Conservation (phyloP, 768 basidiomycete species). For the Cystobasidium tubakii region DNA sequence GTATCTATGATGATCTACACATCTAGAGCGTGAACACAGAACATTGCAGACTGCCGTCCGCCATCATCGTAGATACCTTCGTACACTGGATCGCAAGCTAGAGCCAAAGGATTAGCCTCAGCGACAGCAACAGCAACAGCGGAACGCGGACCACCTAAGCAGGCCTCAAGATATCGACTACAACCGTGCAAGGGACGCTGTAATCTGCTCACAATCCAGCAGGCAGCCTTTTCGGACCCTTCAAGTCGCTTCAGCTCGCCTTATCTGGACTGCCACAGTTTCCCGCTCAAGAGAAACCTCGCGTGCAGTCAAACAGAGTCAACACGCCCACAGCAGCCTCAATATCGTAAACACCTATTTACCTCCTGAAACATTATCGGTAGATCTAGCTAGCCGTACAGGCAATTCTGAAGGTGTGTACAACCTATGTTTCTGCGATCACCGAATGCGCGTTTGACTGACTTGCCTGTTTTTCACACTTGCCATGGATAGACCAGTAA, state of each 20-base stretch:
- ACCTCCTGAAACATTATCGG: not conserved
- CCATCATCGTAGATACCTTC: not conserved
- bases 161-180: not conserved
- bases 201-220: not conserved
- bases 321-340: not conserved
- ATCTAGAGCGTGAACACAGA: not conserved
- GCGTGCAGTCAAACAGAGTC: not conserved
- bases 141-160: not conserved
- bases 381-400: not conserved
- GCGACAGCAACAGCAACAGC: not conserved
- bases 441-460: not conserved
- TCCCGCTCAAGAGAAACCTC: not conserved
- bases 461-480: not conserved
- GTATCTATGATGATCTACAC: not conserved
- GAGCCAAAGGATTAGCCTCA: not conserved
- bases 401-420: not conserved
- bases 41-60: not conserved
- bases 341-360: not conserved
- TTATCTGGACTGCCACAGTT: not conserved
- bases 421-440: not conserved
- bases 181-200: not conserved
- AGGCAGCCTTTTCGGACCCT: not conserved
- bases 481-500: not conserved
- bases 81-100: not conserved
- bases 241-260: not conserved